Evolutionary conservation across 2,329 filamentous ascomycete species (phyloP).

Genomic region (Fusarium sp.): DNA sequence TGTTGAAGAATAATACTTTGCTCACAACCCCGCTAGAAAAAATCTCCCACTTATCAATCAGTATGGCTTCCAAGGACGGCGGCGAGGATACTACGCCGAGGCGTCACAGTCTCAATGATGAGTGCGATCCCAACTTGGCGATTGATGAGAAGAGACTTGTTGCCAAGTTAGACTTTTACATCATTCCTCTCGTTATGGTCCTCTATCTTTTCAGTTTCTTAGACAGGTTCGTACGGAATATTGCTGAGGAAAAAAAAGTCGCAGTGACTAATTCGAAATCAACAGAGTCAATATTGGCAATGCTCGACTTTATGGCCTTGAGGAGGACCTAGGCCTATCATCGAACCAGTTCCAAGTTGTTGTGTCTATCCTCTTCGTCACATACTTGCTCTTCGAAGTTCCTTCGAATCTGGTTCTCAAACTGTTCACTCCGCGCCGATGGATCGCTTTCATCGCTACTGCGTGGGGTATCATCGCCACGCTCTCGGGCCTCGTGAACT

Average conservation of each 20-base stretch:
- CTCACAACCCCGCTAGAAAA: conserved; percentile 2
- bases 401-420: conserved; percentile 75
- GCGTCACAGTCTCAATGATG: conserved; percentile 36
- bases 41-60: background rate
- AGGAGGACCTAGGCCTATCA: conserved; percentile 70
- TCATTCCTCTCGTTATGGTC: conserved; percentile 75
- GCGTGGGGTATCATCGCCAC: conserved; percentile 78
- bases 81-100: conserved; percentile 29
- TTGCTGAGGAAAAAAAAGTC: background rate
- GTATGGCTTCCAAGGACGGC: conserved; percentile 27
- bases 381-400: conserved; percentile 71
- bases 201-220: conserved; percentile 82
- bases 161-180: conserved; percentile 71
- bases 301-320: conserved; percentile 73
- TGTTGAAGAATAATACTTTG: background rate
- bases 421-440: conserved; percentile 70
- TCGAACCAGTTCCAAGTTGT: conserved; percentile 76
- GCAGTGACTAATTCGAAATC: conserved; percentile 23
- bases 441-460: conserved; percentile 73
- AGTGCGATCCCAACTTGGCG: conserved; percentile 29
- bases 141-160: conserved; percentile 67
- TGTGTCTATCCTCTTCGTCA: conserved; percentile 76
- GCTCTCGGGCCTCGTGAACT: conserved; percentile 74
- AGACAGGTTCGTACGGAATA: conserved; percentile 66
- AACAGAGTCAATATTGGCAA: conserved; percentile 78